Percentiles rank a stretch among this genome's conserved stretches.
These are phyloP conservation scores for Kitagawia praeruptora DNA, from an alignment of 129 eudicot species.

Conservation along the genomic window DNA sequence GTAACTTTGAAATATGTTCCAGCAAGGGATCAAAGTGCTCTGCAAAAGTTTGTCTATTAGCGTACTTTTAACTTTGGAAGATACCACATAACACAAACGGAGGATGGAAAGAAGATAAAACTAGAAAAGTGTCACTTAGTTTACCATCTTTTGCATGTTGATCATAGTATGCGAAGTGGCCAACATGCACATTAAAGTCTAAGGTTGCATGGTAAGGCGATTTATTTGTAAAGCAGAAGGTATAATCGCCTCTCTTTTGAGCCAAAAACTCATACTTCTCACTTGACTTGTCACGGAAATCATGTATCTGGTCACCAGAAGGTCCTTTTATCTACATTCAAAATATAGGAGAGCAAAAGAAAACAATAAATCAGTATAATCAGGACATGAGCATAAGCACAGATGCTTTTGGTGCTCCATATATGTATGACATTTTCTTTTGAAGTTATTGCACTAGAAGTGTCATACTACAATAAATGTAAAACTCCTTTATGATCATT, in stretches of 20 bases:
- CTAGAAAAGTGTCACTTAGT: background rate
- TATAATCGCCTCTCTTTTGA: slow-evolving; percentile 52
- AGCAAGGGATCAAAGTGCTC: slow-evolving; percentile 80
- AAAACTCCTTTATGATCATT: background rate
- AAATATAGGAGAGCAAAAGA: background rate
- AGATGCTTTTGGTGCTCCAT: background rate
- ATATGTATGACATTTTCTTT: background rate
- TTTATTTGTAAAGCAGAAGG: slow-evolving; percentile 69
- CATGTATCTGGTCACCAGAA: slow-evolving; percentile 49
- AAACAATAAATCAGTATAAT: background rate
- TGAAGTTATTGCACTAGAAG: background rate
- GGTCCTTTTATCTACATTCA: slow-evolving; percentile 68
- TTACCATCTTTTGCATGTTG: slow-evolving; percentile 88
- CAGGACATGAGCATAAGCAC: background rate
- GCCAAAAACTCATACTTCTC: slow-evolving; percentile 75
- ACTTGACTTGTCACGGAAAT: slow-evolving; percentile 50
- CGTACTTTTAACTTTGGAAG: background rate
- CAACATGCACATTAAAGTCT: slow-evolving; percentile 78
- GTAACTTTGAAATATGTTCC: slow-evolving; percentile 70
- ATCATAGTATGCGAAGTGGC: slow-evolving; percentile 51
- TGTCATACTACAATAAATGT: background rate
- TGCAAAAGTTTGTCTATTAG: slow-evolving; percentile 15
- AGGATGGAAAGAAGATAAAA: background rate
- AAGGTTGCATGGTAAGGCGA: slow-evolving; percentile 85
- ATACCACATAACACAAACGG: background rate